Percentiles rank a stretch among this genome's conserved stretches.
Evolutionary conservation across 2,329 filamentous ascomycete genomes (phyloP).

Genomic region (Curvularia spicifera): DNA sequence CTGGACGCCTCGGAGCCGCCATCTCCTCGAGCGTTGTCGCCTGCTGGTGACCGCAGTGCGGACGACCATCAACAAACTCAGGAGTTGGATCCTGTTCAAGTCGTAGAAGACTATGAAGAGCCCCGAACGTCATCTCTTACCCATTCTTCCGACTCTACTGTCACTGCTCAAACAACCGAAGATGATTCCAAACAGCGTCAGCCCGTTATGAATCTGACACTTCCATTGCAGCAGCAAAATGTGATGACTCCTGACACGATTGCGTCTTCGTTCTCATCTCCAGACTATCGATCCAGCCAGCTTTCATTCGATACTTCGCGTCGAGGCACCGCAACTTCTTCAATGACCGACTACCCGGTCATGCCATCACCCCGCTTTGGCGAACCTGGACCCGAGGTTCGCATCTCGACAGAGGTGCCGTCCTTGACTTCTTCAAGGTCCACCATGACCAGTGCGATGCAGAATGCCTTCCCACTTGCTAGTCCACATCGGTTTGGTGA

Average conservation of each 20-base stretch:
- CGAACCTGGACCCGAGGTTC: slow-evolving; percentile 73
- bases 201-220: slow-evolving; percentile 46
- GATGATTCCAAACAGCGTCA: slow-evolving; percentile 47
- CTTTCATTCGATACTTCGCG: slow-evolving; percentile 72
- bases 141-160: slow-evolving; percentile 59
- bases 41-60: slow-evolving; percentile 13
- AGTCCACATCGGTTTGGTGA: slow-evolving; percentile 53
- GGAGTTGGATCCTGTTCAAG: slow-evolving; percentile 49
- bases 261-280: slow-evolving; percentile 67
- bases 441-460: slow-evolving; percentile 74
- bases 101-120: slow-evolving; percentile 57
- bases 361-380: slow-evolving; percentile 75
- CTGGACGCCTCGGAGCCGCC: slow-evolving; percentile 28
- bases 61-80: slow-evolving; percentile 19
- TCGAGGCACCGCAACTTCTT: slow-evolving; percentile 77
- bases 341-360: slow-evolving; percentile 71
- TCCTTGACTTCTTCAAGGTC: slow-evolving; percentile 79
- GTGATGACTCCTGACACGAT: slow-evolving; percentile 70
- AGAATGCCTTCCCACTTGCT: slow-evolving; percentile 55
- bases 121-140: slow-evolving; percentile 57
- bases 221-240: slow-evolving; percentile 53
- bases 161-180: slow-evolving; percentile 43
- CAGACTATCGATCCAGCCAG: slow-evolving; percentile 66
- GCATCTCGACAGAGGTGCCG: slow-evolving; percentile 76
- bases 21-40: slow-evolving; percentile 35